phyloP scores from a whole-genome alignment of 257 asterid genomes.

The Knoxia roxburghii region DNA sequence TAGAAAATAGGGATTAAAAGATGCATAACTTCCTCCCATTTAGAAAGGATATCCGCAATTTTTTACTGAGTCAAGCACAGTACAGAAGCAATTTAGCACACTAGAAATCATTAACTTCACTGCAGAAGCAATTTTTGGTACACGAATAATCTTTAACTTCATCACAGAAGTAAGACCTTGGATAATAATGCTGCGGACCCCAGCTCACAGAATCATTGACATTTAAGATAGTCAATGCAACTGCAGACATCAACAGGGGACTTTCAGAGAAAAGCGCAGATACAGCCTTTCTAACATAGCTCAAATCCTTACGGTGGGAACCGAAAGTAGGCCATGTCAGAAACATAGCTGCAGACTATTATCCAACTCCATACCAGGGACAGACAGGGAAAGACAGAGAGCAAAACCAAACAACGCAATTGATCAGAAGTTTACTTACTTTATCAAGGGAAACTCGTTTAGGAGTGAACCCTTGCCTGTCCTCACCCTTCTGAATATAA shows the following conservation, averaged over 20 bases:
- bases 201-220: not conserved
- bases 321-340: not conserved
- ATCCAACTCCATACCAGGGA: not conserved
- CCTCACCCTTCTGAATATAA: slow-evolving; percentile 95
- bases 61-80: not conserved
- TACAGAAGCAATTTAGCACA: too few species aligned
- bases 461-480: slow-evolving; percentile 67
- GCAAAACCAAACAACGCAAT: not conserved
- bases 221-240: not conserved
- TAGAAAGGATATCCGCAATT: not conserved
- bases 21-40: not conserved
- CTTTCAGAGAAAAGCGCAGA: not conserved
- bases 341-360: not conserved
- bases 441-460: slow-evolving; percentile 69
- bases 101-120: too few species aligned
- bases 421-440: slow-evolving; percentile 29
- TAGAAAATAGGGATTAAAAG: not conserved
- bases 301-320: not conserved
- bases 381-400: not conserved
- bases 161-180: not conserved
- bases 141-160: not conserved
- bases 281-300: not conserved
- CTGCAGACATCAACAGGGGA: not conserved
- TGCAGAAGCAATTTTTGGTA: not conserved
- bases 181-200: not conserved